Evolutionary conservation across 106 monocot species (phyloP), one percentile per base, ranked within the genome.

Genomic region (Hemerocallis citrina): DNA sequence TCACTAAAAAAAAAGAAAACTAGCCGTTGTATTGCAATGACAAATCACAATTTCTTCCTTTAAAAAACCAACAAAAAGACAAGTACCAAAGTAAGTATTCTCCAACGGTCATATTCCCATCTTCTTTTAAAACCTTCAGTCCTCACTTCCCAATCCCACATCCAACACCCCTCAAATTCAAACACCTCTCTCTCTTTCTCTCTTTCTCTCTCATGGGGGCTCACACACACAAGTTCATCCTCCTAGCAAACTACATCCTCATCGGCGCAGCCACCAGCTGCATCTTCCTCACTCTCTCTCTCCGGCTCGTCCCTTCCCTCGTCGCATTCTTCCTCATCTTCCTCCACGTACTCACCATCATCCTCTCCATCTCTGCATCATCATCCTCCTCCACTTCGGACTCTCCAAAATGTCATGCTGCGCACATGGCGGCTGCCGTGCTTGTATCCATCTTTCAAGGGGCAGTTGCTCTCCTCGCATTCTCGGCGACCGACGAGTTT

Each of bases 371-470:
- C 46, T 71, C 69, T 31, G 76, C 64, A 55, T 82, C 77, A 66
- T 64, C 85, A 43, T 56, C 72, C 49, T 75, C 75, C 73, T 42
- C 64, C 36, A 35, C 82, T 41, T 32, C 72, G 25, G 51, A 67
- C 11, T 77, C 94, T 7, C 55, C 75, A 24, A 32, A 60, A 32
- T 81, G 78, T 54, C 82, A 89, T 68, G 81, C 75, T 15, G 68
- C 81, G 37, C 85, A 89, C 80, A 95, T 85, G 71, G 78, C 79
- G n/a, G 59, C 79, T 50, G 70, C 94, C 40, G 85, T 83, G 41
- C 83, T 95, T 75, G 66, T 78, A 1, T 83, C 89, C 62, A 95
- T 95, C 72, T 81, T 95, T 72, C 94, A 95, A 30, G 94, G 89
- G 1, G 79, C 94, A 1, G 82, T 86, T 2, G 77, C 94, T 10